Conservation (phyloP, 2,329 filamentous ascomycete species). For the Magnaporthiopsis incrustans region DNA sequence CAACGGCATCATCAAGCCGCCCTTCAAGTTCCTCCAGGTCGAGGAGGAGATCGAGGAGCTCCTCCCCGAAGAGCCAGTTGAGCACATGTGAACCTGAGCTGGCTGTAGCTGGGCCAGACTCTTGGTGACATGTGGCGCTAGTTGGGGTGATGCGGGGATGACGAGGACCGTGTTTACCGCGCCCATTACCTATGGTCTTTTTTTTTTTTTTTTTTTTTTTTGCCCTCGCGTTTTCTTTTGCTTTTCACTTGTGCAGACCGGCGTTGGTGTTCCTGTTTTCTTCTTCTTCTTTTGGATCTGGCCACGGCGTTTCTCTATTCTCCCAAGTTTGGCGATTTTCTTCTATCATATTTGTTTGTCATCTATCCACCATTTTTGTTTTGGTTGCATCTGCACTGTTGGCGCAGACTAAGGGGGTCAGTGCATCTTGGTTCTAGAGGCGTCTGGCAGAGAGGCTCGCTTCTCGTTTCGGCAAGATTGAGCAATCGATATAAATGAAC, state of each 20-base stretch:
- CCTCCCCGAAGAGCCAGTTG: conserved; percentile 75
- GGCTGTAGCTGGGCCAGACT: background rate
- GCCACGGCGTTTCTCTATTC: too few species aligned
- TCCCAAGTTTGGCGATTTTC: background rate
- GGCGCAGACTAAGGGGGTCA: background rate
- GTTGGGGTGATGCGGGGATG: background rate
- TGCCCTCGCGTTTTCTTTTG: background rate
- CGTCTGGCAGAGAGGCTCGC: background rate
- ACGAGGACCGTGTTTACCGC: background rate
- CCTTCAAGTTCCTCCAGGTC: conserved; percentile 58
- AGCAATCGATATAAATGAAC: background rate
- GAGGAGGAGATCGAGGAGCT: conserved; percentile 52
- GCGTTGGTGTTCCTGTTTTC: background rate
- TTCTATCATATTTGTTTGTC: background rate
- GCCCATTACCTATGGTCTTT: too few species aligned
- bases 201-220: background rate
- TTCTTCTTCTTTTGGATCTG: background rate
- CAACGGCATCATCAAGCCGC: conserved; percentile 85
- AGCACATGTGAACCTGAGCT: conserved; percentile 42
- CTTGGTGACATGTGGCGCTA: too few species aligned
- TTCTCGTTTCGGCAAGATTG: background rate
- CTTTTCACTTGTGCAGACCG: background rate
- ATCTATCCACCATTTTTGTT: background rate
- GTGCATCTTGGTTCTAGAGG: background rate
- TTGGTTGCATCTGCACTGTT: background rate